Evolutionary conservation across 495 filamentous ascomycete species (phyloP).

Genomic region (Neurospora terricola): DNA sequence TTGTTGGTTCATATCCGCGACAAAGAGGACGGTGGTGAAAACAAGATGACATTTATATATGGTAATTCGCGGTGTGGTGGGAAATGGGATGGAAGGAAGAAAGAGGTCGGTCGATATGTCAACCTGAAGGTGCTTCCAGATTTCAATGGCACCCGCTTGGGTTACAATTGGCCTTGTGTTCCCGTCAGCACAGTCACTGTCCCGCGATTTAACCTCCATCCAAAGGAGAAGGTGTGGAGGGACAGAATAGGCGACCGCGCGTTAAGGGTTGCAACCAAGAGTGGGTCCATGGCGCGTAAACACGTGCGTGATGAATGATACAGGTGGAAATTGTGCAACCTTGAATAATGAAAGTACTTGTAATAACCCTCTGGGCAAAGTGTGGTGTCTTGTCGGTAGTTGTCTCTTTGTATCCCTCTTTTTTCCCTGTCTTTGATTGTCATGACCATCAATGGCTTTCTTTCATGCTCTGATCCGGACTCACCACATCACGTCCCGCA

Average conservation of each 20-base stretch:
- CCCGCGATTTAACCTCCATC: neutral
- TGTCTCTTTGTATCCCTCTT: neutral
- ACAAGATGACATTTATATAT: neutral
- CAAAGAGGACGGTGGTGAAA: neutral
- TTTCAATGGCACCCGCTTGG: neutral
- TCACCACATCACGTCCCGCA: constrained; percentile 75
- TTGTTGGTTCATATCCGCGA: neutral
- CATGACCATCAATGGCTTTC: constrained; percentile 9
- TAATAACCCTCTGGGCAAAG: neutral
- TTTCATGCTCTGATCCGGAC: constrained; percentile 62
- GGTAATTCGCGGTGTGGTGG: neutral
- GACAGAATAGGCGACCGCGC: neutral
- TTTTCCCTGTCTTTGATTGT: neutral
- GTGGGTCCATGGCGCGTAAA: neutral
- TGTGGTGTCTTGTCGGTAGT: neutral
- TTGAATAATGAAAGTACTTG: neutral
- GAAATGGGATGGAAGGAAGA: neutral
- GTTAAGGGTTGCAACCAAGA: neutral
- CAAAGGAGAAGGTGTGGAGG: neutral
- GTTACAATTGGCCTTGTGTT: neutral
- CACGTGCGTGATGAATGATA: neutral
- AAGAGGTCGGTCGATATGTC: neutral
- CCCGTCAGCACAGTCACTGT: neutral
- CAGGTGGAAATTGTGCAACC: neutral
- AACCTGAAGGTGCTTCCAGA: neutral